Evolutionary conservation across 192 early-diverging fungal genomes (phyloP).

Genomic region (Rhizophagus prolifer): DNA sequence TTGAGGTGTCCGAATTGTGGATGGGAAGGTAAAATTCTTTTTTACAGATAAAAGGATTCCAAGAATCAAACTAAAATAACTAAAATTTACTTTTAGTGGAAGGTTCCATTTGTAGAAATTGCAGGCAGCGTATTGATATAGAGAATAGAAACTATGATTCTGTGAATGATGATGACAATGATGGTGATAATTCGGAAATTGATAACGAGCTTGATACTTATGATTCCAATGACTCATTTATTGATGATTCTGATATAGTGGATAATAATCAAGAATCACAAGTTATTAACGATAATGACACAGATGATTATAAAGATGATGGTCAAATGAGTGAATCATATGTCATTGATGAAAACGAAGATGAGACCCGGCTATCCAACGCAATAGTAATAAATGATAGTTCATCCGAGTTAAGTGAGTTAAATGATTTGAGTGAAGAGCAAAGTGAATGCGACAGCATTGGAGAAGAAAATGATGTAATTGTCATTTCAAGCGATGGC

Average conservation of each 20-base stretch:
- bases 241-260: background rate
- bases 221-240: background rate
- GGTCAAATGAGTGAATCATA: background rate
- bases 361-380: background rate
- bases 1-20: background rate
- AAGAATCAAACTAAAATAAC: background rate
- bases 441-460: background rate
- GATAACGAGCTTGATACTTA: background rate
- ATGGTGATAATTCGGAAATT: background rate
- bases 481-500: background rate
- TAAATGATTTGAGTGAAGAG: background rate
- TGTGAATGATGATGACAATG: background rate
- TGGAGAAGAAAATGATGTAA: background rate
- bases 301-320: background rate
- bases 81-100: background rate
- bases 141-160: background rate
- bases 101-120: background rate
- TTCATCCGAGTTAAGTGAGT: background rate
- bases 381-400: background rate
- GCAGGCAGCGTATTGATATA: background rate
- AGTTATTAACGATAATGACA: background rate
- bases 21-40: background rate
- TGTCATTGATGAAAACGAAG: background rate
- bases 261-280: too few species aligned
- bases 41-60: too few species aligned